Percentiles rank a stretch among this genome's conserved stretches.
These are phyloP conservation scores for Trametes cubensis DNA, from an alignment of 768 basidiomycete species.

Conservation along the genomic window DNA sequence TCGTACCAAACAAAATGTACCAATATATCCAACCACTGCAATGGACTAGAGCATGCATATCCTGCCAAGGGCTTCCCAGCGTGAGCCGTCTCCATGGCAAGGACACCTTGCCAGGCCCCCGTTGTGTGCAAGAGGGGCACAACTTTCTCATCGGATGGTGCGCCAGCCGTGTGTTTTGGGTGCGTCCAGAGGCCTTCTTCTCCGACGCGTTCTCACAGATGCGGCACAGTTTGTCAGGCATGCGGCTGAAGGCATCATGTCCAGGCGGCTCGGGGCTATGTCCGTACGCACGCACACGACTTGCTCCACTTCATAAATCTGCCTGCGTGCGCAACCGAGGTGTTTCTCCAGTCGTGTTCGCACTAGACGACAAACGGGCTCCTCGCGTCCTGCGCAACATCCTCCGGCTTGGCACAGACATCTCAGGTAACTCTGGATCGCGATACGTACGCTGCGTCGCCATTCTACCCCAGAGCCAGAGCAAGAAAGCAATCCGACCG, in stretches of 20 bases:
- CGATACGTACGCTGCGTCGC: background rate
- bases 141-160: constrained; percentile 3
- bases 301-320: constrained; percentile 11
- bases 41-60: constrained; percentile 22
- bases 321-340: background rate
- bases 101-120: background rate
- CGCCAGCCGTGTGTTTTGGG: constrained; percentile 10
- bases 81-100: constrained; percentile 23
- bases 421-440: background rate
- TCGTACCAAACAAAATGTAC: constrained; percentile 26
- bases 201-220: constrained; percentile 12
- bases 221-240: constrained; percentile 16
- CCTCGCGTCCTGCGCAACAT: background rate
- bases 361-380: background rate
- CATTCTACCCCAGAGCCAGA: too few species aligned
- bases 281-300: constrained; percentile 7
- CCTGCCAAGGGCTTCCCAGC: background rate
- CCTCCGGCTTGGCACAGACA: background rate
- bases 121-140: background rate
- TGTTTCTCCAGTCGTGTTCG: background rate
- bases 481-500: background rate
- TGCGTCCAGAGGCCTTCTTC: constrained; percentile 10
- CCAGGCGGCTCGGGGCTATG: constrained; percentile 10
- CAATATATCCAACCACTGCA: constrained; percentile 16
- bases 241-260: background rate